A percentile compares a stretch with the other conserved stretches of the same genome.
Evolutionary conservation across 495 filamentous ascomycete genomes (phyloP).

Genomic region (Xylaria acuta): DNA sequence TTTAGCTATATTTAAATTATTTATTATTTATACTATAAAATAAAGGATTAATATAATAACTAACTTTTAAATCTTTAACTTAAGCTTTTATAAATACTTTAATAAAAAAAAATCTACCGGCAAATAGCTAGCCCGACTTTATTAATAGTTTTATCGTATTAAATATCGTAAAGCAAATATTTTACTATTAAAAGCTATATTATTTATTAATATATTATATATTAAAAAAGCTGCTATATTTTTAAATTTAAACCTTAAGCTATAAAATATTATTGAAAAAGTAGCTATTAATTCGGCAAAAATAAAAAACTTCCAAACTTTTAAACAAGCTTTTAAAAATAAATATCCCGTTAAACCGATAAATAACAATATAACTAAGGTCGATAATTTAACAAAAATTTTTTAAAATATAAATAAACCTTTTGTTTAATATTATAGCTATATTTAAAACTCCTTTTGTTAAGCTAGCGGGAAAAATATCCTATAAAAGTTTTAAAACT

Average conservation of each 20-base stretch:
- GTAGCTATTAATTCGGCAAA: neutral
- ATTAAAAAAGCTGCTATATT: neutral
- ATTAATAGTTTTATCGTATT: neutral
- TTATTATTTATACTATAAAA: too few relatives aligned
- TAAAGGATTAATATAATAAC: too few relatives aligned
- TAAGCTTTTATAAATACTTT: neutral
- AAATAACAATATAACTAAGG: neutral
- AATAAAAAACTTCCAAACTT: neutral
- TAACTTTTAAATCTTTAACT: too few relatives aligned
- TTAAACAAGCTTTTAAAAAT: constrained; percentile 4
- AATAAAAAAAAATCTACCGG: neutral
- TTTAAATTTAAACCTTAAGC: neutral
- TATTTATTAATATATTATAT: constrained; percentile 5
- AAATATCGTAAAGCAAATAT: too few relatives aligned
- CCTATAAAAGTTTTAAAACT: too few relatives aligned
- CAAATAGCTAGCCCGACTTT: neutral
- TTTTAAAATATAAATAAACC: neutral
- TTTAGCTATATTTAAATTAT: too few relatives aligned
- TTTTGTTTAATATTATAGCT: neutral
- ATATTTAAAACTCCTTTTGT: neutral
- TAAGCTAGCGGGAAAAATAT: neutral
- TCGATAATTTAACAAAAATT: neutral
- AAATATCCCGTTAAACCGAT: neutral
- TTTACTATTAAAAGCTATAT: too few relatives aligned
- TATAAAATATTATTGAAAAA: constrained; percentile 3